phyloP scores from a whole-genome alignment of 805 yeast genomes.

The Candida silvatica region DNA sequence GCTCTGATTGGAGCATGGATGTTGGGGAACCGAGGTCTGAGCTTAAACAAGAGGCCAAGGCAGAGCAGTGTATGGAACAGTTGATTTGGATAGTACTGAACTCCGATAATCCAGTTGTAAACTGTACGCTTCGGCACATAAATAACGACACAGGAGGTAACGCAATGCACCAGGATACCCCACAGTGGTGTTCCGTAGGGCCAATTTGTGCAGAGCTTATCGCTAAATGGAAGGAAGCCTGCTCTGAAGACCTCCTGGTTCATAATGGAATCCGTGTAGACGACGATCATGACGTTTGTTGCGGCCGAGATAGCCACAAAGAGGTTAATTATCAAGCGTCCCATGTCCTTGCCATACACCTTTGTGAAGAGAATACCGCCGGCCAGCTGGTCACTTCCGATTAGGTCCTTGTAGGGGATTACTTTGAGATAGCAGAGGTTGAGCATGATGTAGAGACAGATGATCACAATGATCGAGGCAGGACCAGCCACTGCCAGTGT shows the following conservation, averaged over 20 bases:
- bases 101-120: constrained; percentile 33
- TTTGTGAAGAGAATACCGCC: constrained; percentile 45
- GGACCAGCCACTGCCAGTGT: constrained; percentile 50
- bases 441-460: constrained; percentile 36
- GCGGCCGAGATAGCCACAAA: constrained; percentile 47
- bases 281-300: constrained; percentile 47
- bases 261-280: constrained; percentile 43
- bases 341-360: constrained; percentile 40
- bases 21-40: constrained; percentile 15
- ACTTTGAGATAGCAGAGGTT: constrained; percentile 44
- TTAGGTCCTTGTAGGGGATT: constrained; percentile 38
- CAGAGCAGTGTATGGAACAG: constrained; percentile 25
- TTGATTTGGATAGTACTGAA: constrained; percentile 40
- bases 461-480: constrained; percentile 31
- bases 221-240: constrained; percentile 43
- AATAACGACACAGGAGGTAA: constrained; percentile 14
- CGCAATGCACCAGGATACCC: constrained; percentile 17
- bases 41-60: constrained; percentile 14
- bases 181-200: constrained; percentile 46
- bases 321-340: constrained; percentile 37
- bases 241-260: constrained; percentile 51
- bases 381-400: constrained; percentile 36
- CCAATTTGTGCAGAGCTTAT: constrained; percentile 43
- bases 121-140: constrained; percentile 12
- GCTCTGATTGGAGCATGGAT: constrained; percentile 19